phyloP scores from a whole-genome alignment of 176 grass and related monocot genomes.

The Lolium perenne region DNA sequence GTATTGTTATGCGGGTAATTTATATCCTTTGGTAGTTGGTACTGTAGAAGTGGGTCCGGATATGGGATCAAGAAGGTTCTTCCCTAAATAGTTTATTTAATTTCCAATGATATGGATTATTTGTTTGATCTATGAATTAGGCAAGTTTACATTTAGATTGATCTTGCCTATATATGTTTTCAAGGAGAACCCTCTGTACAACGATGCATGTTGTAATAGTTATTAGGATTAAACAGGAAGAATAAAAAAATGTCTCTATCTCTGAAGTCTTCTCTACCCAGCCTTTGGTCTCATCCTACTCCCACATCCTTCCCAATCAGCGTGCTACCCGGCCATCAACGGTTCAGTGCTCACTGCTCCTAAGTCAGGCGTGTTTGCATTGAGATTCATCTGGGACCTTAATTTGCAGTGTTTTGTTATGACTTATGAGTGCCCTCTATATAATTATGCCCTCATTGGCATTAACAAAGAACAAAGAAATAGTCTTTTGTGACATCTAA shows the following conservation, averaged over 20 bases:
- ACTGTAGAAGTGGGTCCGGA: background rate
- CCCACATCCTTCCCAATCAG: too few relatives aligned
- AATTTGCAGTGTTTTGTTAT: too few relatives aligned
- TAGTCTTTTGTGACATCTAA: too few relatives aligned
- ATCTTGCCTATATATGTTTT: background rate
- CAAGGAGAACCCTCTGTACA: background rate
- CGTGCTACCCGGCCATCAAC: too few relatives aligned
- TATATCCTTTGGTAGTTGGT: background rate
- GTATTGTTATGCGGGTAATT: background rate
- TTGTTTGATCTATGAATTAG: background rate
- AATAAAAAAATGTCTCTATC: background rate
- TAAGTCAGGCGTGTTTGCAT: too few relatives aligned
- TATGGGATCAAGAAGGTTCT: background rate
- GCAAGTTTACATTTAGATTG: background rate
- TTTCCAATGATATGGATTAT: background rate
- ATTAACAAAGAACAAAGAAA: too few relatives aligned
- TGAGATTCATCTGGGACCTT: too few relatives aligned
- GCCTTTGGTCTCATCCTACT: background rate
- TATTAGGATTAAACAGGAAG: background rate
- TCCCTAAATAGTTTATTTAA: background rate
- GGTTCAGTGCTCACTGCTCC: too few relatives aligned
- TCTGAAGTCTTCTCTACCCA: background rate
- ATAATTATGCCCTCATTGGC: too few relatives aligned
- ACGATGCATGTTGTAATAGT: background rate
- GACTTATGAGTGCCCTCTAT: too few relatives aligned